These are phyloP conservation scores for Marasmius oreades DNA, from an alignment of 1,284 basidiomycete species.

Conservation along the genomic window DNA sequence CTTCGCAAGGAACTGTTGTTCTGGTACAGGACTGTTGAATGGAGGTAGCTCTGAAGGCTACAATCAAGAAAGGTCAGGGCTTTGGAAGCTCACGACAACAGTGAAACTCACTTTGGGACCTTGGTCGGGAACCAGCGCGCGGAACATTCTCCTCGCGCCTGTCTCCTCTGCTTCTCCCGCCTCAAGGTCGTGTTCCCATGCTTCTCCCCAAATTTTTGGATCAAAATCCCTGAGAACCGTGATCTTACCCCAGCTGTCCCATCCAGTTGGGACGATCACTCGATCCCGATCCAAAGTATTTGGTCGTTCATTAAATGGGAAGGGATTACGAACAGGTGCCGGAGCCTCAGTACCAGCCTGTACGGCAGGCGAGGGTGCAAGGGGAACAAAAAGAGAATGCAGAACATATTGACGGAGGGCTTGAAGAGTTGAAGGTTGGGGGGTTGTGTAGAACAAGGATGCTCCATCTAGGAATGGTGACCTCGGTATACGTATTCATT, in stretches of 20 bases:
- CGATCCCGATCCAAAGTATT: slow-evolving; percentile 92
- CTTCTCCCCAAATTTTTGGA: slow-evolving; percentile 74
- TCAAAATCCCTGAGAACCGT: slow-evolving; percentile 90
- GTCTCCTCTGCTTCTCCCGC: slow-evolving; percentile 35
- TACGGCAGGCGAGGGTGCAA: slow-evolving; percentile 56
- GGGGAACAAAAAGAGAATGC: slow-evolving; percentile 81
- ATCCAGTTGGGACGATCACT: slow-evolving; percentile 90
- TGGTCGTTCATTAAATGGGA: slow-evolving; percentile 83
- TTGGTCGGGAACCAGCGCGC: slow-evolving; percentile 66
- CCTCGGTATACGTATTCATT: slow-evolving; percentile 9
- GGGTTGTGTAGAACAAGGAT: slow-evolving; percentile 88
- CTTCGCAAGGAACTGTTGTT: slow-evolving; percentile 83
- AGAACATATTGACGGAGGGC: slow-evolving; percentile 84
- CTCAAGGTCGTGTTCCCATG: slow-evolving; percentile 75
- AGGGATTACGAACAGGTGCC: slow-evolving; percentile 66
- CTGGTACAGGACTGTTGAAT: slow-evolving; percentile 75
- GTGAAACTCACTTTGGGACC: slow-evolving; percentile 54
- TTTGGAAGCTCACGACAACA: slow-evolving; percentile 5
- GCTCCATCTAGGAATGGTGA: slow-evolving; percentile 71
- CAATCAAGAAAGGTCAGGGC: slow-evolving; percentile 7
- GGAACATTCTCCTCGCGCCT: slow-evolving; percentile 58
- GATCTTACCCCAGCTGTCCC: slow-evolving; percentile 99
- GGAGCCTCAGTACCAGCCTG: slow-evolving; percentile 42
- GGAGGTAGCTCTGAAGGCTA: slow-evolving; percentile 67
- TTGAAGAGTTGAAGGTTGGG: slow-evolving; percentile 75